These are phyloP conservation scores for Talaromyces albobiverticillius DNA, from an alignment of 2,329 filamentous ascomycete genomes.

Conservation along the genomic window DNA sequence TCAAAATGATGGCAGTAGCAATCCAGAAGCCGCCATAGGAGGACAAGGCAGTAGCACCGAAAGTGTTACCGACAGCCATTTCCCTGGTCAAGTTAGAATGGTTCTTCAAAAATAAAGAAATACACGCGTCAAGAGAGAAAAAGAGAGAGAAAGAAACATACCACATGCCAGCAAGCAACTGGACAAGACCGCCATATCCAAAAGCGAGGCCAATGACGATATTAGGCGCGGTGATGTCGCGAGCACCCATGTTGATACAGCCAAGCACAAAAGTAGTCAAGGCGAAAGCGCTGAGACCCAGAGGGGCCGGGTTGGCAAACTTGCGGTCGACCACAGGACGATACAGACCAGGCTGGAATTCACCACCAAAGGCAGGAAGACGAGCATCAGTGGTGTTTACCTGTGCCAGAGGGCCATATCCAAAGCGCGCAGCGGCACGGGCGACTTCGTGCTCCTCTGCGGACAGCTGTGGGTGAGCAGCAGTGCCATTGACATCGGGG, in stretches of 20 bases:
- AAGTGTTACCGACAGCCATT: conserved; percentile 84
- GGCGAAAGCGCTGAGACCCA: conserved; percentile 75
- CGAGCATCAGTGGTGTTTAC: conserved; percentile 45
- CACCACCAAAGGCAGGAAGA: conserved; percentile 65
- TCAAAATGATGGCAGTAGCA: conserved; percentile 68
- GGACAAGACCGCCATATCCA: conserved; percentile 74
- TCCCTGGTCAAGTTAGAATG: conserved; percentile 55
- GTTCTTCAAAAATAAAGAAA: no score
- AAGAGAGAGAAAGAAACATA: conserved; percentile 38
- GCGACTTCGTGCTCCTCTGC: conserved; percentile 45
- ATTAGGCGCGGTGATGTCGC: conserved; percentile 59
- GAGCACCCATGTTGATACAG: conserved; percentile 66
- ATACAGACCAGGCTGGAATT: conserved; percentile 69
- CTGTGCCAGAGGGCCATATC: conserved; percentile 52
- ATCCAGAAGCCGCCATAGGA: conserved; percentile 87
- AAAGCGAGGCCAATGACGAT: conserved; percentile 68
- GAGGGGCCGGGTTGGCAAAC: conserved; percentile 75
- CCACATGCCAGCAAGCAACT: conserved; percentile 85
- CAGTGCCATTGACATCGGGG: conserved; percentile 13
- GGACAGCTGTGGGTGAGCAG: conserved; percentile 35
- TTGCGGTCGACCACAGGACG: conserved; percentile 63
- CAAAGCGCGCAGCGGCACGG: conserved; percentile 45
- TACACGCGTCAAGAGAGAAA: neutral
- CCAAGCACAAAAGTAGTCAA: conserved; percentile 80
- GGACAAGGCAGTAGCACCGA: conserved; percentile 75